A percentile compares a stretch with the other conserved stretches of the same genome.
Conservation (phyloP, 1,139 yeast species). For the Geotrichum carabidarum region DNA sequence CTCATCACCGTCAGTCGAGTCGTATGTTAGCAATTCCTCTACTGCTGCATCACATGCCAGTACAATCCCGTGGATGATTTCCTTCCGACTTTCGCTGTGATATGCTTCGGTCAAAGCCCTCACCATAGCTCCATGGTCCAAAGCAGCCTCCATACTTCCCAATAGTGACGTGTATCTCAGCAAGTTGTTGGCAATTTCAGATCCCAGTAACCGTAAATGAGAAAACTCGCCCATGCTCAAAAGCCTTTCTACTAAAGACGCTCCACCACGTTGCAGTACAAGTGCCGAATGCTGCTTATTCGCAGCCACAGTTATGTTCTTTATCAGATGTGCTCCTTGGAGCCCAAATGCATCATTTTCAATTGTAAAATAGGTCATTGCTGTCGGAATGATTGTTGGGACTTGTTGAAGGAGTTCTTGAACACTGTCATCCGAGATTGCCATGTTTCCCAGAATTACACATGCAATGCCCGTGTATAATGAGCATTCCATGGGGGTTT, state of each 20-base stretch:
- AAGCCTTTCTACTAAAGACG: neutral
- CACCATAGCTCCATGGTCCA: conserved; percentile 4
- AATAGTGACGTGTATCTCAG: neutral
- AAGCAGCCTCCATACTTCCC: conserved; percentile 7
- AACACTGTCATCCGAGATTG: conserved; percentile 18
- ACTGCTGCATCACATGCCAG: conserved; percentile 21
- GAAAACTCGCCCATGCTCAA: neutral
- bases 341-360: conserved; percentile 25
- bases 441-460: conserved; percentile 26
- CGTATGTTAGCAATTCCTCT: conserved; percentile 5
- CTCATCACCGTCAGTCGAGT: conserved; percentile 8
- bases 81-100: conserved; percentile 10
- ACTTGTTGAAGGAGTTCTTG: conserved; percentile 16
- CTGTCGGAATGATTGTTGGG: conserved; percentile 19
- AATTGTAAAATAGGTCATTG: conserved; percentile 11
- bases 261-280: conserved; percentile 7
- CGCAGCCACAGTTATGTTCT: conserved; percentile 21
- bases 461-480: conserved; percentile 19
- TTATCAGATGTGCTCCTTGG: conserved; percentile 29
- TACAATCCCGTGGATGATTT: conserved; percentile 21
- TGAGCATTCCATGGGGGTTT: neutral
- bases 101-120: neutral
- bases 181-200: neutral
- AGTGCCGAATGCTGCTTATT: neutral
- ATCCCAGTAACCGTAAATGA: neutral